These are phyloP conservation scores for Petrea volubilis DNA, from an alignment of 257 asterid species.

Conservation along the genomic window DNA sequence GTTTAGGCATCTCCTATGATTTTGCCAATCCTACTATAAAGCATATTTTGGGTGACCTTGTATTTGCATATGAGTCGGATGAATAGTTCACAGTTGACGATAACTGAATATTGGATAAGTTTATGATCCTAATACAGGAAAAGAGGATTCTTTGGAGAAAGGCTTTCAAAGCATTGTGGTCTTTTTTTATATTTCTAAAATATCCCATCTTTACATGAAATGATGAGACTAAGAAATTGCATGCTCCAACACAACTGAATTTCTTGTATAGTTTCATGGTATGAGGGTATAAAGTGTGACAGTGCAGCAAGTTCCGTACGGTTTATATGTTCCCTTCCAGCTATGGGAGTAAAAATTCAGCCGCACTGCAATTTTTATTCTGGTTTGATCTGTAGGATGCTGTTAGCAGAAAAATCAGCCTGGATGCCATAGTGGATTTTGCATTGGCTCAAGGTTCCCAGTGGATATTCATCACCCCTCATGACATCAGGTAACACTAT, in stretches of 20 bases:
- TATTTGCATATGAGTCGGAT: not conserved
- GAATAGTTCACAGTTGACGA: not conserved
- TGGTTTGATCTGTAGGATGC: constrained; percentile 67
- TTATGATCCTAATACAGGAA: not conserved
- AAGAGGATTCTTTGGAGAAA: not conserved
- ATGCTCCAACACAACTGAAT: not conserved
- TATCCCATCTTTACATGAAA: not conserved
- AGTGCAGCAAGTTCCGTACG: not conserved
- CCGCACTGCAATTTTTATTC: not conserved
- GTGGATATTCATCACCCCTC: constrained; percentile 97
- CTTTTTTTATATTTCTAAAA: not conserved
- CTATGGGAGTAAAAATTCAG: too few species aligned
- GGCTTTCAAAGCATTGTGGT: not conserved
- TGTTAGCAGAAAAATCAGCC: constrained; percentile 94
- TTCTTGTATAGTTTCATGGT: not conserved
- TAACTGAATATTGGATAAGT: not conserved
- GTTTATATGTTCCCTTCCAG: too few species aligned
- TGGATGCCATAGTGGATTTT: constrained; percentile 86
- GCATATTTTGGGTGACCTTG: not conserved
- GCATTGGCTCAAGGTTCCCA: constrained; percentile 93
- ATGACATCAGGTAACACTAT: constrained; percentile 77
- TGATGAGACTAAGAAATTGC: not conserved
- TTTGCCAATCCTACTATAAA: not conserved
- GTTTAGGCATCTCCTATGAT: not conserved
- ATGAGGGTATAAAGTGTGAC: not conserved